These are phyloP conservation scores for Spizellomyces punctatus DNA, from an alignment of 192 early-diverging fungal species.

Conservation along the genomic window DNA sequence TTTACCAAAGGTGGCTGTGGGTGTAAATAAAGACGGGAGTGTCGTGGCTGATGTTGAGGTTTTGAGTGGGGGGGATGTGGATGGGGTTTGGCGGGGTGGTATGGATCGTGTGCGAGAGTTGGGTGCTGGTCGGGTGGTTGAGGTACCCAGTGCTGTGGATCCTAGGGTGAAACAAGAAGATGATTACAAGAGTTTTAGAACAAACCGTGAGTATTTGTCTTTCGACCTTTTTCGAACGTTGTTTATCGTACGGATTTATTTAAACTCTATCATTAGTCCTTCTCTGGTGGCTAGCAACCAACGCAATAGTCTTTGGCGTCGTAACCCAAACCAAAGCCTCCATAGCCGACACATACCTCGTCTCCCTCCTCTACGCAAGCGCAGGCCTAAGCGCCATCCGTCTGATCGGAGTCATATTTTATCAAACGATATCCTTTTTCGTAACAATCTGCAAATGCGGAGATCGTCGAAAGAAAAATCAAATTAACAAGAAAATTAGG, in stretches of 20 bases:
- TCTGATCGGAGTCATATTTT: constrained; percentile 36
- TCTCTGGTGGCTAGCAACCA: constrained; percentile 37
- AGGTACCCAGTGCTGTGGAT: constrained; percentile 43
- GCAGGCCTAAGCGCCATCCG: constrained; percentile 34
- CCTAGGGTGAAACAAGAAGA: constrained; percentile 15
- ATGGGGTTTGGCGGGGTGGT: constrained; percentile 69
- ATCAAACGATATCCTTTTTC: not conserved
- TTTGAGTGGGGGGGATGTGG: constrained; percentile 46
- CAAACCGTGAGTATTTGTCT: constrained; percentile 26
- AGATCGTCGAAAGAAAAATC: not conserved
- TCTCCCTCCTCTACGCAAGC: constrained; percentile 20
- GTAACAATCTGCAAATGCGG: not conserved
- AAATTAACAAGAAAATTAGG: too few relatives aligned
- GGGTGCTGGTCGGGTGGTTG: constrained; percentile 24
- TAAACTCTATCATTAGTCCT: constrained; percentile 28
- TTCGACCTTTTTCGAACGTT: not conserved
- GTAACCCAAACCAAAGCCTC: constrained; percentile 19
- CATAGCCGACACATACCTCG: constrained; percentile 16
- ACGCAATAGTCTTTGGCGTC: constrained; percentile 27
- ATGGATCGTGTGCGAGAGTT: constrained; percentile 64
- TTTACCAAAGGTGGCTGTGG: constrained; percentile 26
- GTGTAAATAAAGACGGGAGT: constrained; percentile 18
- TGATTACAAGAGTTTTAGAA: constrained; percentile 46
- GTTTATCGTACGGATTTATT: not conserved
- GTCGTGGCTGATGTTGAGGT: constrained; percentile 45